These are phyloP conservation scores for Psilocybe subaeruginosa DNA, from an alignment of 768 basidiomycete genomes.

Conservation along the genomic window DNA sequence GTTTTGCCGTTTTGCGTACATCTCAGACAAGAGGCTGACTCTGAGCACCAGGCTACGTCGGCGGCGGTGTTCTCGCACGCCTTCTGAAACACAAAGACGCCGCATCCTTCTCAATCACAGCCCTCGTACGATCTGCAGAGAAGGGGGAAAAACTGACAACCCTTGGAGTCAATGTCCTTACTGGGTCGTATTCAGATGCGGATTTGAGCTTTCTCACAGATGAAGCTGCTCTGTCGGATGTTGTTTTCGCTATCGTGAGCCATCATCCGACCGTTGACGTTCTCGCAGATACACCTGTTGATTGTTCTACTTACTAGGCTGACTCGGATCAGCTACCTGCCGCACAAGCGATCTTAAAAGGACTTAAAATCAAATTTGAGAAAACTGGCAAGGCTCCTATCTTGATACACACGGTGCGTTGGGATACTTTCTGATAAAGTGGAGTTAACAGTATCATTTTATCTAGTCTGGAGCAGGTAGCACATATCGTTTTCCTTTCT, in stretches of 20 bases:
- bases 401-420: slow-evolving; percentile 58
- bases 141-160: slow-evolving; percentile 45
- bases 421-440: not conserved
- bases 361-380: slow-evolving; percentile 47
- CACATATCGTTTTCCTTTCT: slow-evolving; percentile 20
- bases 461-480: slow-evolving; percentile 24
- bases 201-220: slow-evolving; percentile 36
- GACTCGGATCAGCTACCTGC: slow-evolving; percentile 45
- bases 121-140: slow-evolving; percentile 42
- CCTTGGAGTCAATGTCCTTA: slow-evolving; percentile 34
- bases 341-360: slow-evolving; percentile 48
- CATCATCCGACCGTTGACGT: not conserved
- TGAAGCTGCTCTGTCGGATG: slow-evolving; percentile 42
- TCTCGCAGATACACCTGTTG: not conserved
- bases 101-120: slow-evolving; percentile 39
- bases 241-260: slow-evolving; percentile 31
- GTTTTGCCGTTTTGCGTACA: too few relatives aligned
- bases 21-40: not conserved
- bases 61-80: slow-evolving; percentile 43
- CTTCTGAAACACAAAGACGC: slow-evolving; percentile 39
- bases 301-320: slow-evolving; percentile 20
- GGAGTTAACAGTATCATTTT: not conserved
- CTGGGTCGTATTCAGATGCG: slow-evolving; percentile 47
- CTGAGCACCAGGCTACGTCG: slow-evolving; percentile 43
- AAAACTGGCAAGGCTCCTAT: slow-evolving; percentile 43